phyloP scores from a whole-genome alignment of 2,329 filamentous ascomycete genomes.

The Herpotrichia juniperi region DNA sequence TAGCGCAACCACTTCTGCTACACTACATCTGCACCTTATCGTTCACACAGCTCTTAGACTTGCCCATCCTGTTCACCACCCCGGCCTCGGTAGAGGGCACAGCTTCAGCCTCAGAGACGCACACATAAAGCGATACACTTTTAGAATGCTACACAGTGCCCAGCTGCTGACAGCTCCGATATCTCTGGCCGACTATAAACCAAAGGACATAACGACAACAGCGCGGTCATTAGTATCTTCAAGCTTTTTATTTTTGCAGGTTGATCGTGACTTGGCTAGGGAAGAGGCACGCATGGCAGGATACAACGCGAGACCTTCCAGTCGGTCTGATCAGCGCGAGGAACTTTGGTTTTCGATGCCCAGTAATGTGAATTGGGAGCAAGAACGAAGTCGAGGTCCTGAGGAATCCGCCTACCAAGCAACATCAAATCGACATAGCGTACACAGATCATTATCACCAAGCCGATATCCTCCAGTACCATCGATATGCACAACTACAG shows the following conservation, averaged over 20 bases:
- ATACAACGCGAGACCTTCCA: constrained; percentile 18
- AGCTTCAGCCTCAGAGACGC: constrained; percentile 30
- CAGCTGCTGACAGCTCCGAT: constrained; percentile 36
- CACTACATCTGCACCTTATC: constrained; percentile 28
- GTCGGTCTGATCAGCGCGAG: constrained; percentile 19
- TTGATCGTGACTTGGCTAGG: constrained; percentile 16
- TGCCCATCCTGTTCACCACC: constrained; percentile 22
- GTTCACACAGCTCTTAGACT: constrained; percentile 18
- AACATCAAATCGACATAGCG: constrained; percentile 30
- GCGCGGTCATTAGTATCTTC: constrained; percentile 24
- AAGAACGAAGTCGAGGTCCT: constrained; percentile 12
- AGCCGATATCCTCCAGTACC: constrained; percentile 17
- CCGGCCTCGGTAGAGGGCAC: constrained; percentile 25
- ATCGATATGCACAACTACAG: constrained; percentile 28
- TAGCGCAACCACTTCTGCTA: constrained; percentile 37
- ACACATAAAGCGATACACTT: constrained; percentile 25
- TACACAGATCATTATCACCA: constrained; percentile 20
- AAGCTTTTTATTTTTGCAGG: constrained; percentile 22
- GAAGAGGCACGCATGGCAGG: constrained; percentile 28
- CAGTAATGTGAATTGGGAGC: constrained; percentile 18
- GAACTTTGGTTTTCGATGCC: constrained; percentile 42
- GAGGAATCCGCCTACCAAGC: constrained; percentile 37
- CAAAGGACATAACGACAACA: constrained; percentile 25
- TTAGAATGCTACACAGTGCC: constrained; percentile 38
- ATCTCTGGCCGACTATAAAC: constrained; percentile 28